Evolutionary conservation across 306 rosid species (phyloP).

Genomic region (Leucaena leucocephala): DNA sequence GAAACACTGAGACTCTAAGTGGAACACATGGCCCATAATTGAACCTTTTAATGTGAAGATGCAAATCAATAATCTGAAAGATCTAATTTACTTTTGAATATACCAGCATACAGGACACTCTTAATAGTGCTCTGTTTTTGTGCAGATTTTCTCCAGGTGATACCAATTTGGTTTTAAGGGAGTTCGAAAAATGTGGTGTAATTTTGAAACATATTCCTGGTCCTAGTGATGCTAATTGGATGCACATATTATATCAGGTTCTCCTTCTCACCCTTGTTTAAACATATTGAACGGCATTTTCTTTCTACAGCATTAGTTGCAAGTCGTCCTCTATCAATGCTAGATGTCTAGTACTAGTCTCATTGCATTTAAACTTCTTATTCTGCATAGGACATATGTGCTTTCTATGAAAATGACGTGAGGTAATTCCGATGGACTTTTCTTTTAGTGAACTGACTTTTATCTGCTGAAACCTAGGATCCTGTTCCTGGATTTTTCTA

Average conservation of each 20-base stretch:
- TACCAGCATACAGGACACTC: background rate
- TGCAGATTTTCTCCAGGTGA: constrained; percentile 92
- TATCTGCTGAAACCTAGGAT: background rate
- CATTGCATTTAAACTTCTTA: background rate
- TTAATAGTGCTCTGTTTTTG: constrained; percentile 21
- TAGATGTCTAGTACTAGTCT: background rate
- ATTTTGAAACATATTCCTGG: constrained; percentile 94
- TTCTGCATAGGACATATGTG: background rate
- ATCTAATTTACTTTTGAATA: background rate
- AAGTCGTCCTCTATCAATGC: background rate
- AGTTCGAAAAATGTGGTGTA: constrained; percentile 95
- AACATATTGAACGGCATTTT: constrained; percentile 17
- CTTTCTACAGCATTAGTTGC: background rate
- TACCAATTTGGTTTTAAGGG: constrained; percentile 87
- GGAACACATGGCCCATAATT: background rate
- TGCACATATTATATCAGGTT: constrained; percentile 95
- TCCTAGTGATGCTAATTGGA: constrained; percentile 94
- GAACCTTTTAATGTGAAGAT: background rate
- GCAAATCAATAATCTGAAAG: constrained; percentile 3
- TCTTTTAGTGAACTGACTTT: background rate
- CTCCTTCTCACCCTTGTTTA: constrained; percentile 22
- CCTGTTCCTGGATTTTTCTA: background rate
- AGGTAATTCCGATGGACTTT: background rate
- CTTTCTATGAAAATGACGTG: background rate
- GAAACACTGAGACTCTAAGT: background rate